Conservation (phyloP, 148 eudicot genomes). For the Oxyria digyna region DNA sequence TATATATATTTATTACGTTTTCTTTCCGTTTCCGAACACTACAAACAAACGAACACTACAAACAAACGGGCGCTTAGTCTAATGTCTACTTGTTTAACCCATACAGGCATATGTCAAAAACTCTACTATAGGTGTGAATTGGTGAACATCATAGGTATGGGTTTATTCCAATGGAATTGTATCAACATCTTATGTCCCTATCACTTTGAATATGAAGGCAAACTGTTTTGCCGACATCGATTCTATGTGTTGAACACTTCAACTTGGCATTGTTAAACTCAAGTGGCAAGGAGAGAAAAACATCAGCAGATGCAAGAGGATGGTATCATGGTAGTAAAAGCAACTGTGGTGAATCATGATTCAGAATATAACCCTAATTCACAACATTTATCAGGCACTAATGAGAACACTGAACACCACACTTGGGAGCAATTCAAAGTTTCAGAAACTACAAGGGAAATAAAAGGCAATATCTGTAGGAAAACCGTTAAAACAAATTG, state of each 20-base stretch:
- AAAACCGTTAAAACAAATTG: not conserved
- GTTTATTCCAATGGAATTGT: not conserved
- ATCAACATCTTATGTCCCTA: too few relatives aligned
- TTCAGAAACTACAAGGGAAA: not conserved
- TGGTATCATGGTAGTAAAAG: too few relatives aligned
- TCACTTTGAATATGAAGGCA: not conserved
- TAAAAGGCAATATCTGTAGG: not conserved
- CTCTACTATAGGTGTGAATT: too few relatives aligned
- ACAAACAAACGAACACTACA: too few relatives aligned
- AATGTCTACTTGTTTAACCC: too few relatives aligned
- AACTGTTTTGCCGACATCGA: not conserved
- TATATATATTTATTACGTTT: too few relatives aligned
- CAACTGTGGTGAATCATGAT: not conserved
- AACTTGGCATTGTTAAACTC: too few relatives aligned
- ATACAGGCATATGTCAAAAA: too few relatives aligned
- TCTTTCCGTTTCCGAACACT: too few relatives aligned
- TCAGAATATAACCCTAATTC: not conserved
- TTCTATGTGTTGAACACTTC: not conserved
- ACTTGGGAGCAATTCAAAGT: not conserved
- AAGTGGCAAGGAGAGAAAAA: too few relatives aligned
- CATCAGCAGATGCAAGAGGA: not conserved
- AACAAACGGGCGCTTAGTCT: too few relatives aligned
- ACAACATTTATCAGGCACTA: slow-evolving; percentile 1
- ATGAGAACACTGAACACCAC: not conserved
- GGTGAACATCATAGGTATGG: not conserved